Evolutionary conservation across 768 basidiomycete species (phyloP), one percentile per base, ranked within the genome.

Genomic region (Tricholoma matsutake): DNA sequence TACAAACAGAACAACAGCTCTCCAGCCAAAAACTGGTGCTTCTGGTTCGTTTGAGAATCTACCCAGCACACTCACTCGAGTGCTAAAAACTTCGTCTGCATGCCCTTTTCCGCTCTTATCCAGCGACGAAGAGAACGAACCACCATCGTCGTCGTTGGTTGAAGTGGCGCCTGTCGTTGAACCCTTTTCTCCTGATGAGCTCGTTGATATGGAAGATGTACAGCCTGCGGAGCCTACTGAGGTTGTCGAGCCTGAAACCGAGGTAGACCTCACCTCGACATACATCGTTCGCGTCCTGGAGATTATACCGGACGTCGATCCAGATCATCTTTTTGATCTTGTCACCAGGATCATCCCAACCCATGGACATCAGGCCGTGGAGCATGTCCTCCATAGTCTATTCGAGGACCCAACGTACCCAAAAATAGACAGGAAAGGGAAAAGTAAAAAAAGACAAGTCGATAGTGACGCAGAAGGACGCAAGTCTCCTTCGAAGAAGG

Each of bases 261-360:
- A 57, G 18, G 35, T 9, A 45, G 43, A 57, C 35, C 39, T n/a
- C 20, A 16, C 28, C 18, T 45, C 41, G 4, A 61, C 66, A 58
- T 64, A 61, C 63, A 56, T 86, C 29, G 77, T 81, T 4, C 83
- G 79, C 45, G 77, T 91, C 20, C 75, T 88, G 43, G 88, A 90
- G 64, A 81, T 92, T 52, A 71, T 91, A 6, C 91, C 91, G 0
- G 87, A 91, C 64, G 87, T 88, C 20, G 77, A 82, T 18, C 83
- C 84, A 0, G 73, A 77, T 2, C 79, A 89, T 64, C 79, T 81
- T 8, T 67, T 77, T 32, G 63, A 67, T 2, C 83, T 91, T 39
- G 68, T 90, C 25, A 71, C 76, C 41, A 67, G 76, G 51, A 74
- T 80, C 61, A 67, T 81, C 25, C 72, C 75, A 2, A 66, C 71